phyloP scores from a whole-genome alignment of 768 basidiomycete species.

The Serendipita sp. region DNA sequence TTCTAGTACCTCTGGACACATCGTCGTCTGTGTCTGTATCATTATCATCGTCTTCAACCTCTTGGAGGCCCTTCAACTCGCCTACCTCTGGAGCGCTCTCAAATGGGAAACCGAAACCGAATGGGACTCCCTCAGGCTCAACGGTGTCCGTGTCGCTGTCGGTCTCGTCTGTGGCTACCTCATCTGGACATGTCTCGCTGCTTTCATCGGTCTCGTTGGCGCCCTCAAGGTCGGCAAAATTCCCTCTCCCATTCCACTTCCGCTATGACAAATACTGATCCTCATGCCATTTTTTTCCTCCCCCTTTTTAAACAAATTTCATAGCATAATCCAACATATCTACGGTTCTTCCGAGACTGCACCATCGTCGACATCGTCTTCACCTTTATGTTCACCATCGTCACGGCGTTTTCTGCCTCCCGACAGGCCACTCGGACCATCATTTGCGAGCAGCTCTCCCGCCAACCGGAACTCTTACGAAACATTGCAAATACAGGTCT shows the following conservation, averaged over 20 bases:
- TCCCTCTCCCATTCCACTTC: background rate
- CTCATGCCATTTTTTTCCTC: conserved; percentile 6
- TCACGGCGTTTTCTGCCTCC: conserved; percentile 46
- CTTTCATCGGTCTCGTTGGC: conserved; percentile 49
- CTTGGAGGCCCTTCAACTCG: conserved; percentile 26
- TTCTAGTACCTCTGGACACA: background rate
- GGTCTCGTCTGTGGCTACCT: conserved; percentile 53
- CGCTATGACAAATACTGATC: background rate
- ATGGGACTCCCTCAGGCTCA: conserved; percentile 30
- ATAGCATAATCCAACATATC: conserved; percentile 45
- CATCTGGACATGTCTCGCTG: conserved; percentile 45
- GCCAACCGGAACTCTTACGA: conserved; percentile 59
- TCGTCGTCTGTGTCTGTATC: conserved; percentile 21
- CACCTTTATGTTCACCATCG: conserved; percentile 39
- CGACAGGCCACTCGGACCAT: conserved; percentile 36
- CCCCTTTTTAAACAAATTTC: background rate
- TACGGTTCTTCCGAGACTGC: conserved; percentile 71
- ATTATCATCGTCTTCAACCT: conserved; percentile 28
- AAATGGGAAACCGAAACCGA: conserved; percentile 33
- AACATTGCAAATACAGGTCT: conserved; percentile 56
- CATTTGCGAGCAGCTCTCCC: conserved; percentile 59
- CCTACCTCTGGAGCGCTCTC: conserved; percentile 29
- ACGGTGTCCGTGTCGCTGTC: conserved; percentile 36
- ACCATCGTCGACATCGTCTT: conserved; percentile 65
- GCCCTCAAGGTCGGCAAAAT: conserved; percentile 39